Evolutionary conservation across 306 rosid genomes (phyloP).

Genomic region (Rosa rugosa): DNA sequence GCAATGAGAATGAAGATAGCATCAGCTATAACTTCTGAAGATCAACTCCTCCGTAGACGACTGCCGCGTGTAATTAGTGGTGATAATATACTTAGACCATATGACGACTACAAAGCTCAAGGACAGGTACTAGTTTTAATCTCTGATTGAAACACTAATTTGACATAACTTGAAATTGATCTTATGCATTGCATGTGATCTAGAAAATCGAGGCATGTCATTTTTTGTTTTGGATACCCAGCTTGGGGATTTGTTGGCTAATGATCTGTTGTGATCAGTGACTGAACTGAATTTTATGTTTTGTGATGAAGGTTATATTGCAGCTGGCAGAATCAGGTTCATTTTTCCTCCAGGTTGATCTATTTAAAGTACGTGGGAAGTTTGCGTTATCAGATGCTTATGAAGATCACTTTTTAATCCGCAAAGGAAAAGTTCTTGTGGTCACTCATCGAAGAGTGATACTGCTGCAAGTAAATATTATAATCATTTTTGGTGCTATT

Average conservation of each 20-base stretch:
- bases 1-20: constrained; percentile 98
- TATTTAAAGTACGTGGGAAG: constrained; percentile 96
- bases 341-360: constrained; percentile 94
- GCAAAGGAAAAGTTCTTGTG: constrained; percentile 73
- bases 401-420: constrained; percentile 93
- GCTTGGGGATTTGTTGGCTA: constrained; percentile 13
- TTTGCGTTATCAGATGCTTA: constrained; percentile 97
- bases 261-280: constrained; percentile 4
- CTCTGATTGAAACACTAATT: background rate
- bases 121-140: constrained; percentile 75
- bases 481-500: constrained; percentile 14
- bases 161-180: background rate
- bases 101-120: constrained; percentile 81
- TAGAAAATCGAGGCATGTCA: background rate
- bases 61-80: constrained; percentile 91
- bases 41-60: constrained; percentile 93
- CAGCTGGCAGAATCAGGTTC: constrained; percentile 98
- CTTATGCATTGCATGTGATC: background rate
- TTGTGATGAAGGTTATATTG: constrained; percentile 73
- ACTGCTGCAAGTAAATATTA: constrained; percentile 73
- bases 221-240: constrained; percentile 4
- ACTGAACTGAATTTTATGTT: constrained; percentile 22
- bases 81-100: constrained; percentile 83
- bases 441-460: constrained; percentile 86
- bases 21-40: constrained; percentile 94